These are phyloP conservation scores for Podospora appendiculata DNA, from an alignment of 495 filamentous ascomycete genomes.

Conservation along the genomic window DNA sequence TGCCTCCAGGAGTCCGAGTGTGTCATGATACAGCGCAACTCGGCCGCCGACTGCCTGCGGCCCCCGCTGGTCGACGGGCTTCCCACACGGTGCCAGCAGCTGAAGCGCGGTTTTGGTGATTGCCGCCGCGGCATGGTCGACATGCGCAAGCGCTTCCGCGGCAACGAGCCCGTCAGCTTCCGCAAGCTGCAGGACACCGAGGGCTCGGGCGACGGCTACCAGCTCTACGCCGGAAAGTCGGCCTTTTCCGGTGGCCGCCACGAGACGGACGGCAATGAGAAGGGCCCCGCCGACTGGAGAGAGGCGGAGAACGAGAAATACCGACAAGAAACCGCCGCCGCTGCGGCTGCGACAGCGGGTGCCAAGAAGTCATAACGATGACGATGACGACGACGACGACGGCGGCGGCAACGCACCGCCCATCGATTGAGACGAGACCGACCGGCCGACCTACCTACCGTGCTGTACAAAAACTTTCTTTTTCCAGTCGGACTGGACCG, in stretches of 20 bases:
- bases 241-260: slow-evolving; percentile 52
- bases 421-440: no score
- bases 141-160: slow-evolving; percentile 97
- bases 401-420: no score
- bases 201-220: slow-evolving; percentile 43
- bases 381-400: not conserved
- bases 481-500: no score
- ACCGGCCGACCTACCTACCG: no score
- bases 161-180: slow-evolving; percentile 78
- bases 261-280: slow-evolving; percentile 44
- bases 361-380: not conserved
- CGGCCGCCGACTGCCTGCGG: slow-evolving; percentile 79
- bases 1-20: slow-evolving; percentile 95
- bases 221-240: slow-evolving; percentile 74
- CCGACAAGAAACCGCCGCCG: slow-evolving; percentile 23
- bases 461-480: no score
- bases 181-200: slow-evolving; percentile 52
- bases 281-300: slow-evolving; percentile 44
- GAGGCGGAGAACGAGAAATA: slow-evolving; percentile 49
- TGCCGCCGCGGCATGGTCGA: slow-evolving; percentile 96
- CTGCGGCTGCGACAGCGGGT: not conserved
- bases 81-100: slow-evolving; percentile 82
- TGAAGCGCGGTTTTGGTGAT: slow-evolving; percentile 84
- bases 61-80: slow-evolving; percentile 68
- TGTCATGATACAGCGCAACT: slow-evolving; percentile 82